Evolutionary conservation across 192 early-diverging fungal species (phyloP).

Genomic region (Tieghemiomyces parasiticus): DNA sequence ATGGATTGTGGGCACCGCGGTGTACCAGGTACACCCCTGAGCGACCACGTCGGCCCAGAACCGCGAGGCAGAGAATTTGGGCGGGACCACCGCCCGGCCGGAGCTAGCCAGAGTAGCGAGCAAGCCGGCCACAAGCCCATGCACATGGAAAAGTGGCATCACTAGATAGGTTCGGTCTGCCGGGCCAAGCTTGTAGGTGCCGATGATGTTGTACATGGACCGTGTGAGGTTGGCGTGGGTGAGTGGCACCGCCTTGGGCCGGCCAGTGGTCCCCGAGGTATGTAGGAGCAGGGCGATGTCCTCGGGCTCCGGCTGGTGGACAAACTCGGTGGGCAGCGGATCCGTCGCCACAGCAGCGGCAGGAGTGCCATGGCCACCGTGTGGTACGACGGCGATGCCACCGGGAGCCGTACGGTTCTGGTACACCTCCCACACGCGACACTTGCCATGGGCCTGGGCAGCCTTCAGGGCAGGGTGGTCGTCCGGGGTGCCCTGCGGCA

Average conservation of each 20-base stretch:
- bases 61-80: constrained; percentile 45
- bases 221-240: constrained; percentile 57
- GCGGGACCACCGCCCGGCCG: constrained; percentile 51
- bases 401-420: neutral
- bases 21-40: constrained; percentile 48
- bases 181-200: constrained; percentile 44
- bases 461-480: constrained; percentile 38
- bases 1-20: constrained; percentile 73
- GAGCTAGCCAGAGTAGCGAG: constrained; percentile 54
- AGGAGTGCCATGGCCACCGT: neutral
- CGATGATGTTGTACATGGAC: constrained; percentile 55
- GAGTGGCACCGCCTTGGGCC: constrained; percentile 67
- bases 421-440: constrained; percentile 36
- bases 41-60: constrained; percentile 65
- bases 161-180: constrained; percentile 53
- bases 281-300: constrained; percentile 63
- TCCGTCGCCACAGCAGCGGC: neutral
- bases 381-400: neutral
- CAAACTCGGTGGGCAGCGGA: neutral
- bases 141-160: constrained; percentile 81
- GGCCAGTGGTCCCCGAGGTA: constrained; percentile 68
- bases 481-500: constrained; percentile 34
- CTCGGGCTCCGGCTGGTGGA: constrained; percentile 20
- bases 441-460: constrained; percentile 24
- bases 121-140: constrained; percentile 63